phyloP scores from a whole-genome alignment of 495 filamentous ascomycete genomes.

The Podospora pseudopauciseta region DNA sequence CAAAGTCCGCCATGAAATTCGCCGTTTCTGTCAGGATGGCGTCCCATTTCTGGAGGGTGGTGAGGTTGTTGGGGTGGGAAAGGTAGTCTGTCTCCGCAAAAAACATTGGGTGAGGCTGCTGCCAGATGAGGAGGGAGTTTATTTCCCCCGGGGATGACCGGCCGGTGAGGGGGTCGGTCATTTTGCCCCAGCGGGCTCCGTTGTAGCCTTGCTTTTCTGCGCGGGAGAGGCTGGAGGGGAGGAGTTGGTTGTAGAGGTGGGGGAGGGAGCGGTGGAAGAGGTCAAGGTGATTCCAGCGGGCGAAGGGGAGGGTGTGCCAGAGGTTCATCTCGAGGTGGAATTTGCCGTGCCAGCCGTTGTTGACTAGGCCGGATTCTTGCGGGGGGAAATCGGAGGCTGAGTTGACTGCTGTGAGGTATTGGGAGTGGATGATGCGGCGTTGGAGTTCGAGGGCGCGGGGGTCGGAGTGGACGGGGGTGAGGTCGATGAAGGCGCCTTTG shows the following conservation, averaged over 20 bases:
- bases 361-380: conserved; percentile 48
- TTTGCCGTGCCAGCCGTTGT: conserved; percentile 56
- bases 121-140: conserved; percentile 54
- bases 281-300: conserved; percentile 48
- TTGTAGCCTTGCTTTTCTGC: conserved; percentile 48
- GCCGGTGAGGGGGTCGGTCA: conserved; percentile 52
- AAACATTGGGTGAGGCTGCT: conserved; percentile 53
- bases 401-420: conserved; percentile 50
- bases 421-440: conserved; percentile 47
- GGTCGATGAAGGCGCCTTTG: conserved; percentile 46
- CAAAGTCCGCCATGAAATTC: conserved; percentile 52
- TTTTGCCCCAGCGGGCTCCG: conserved; percentile 56
- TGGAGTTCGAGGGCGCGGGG: conserved; percentile 46
- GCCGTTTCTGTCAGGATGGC: conserved; percentile 40
- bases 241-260: conserved; percentile 45
- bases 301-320: conserved; percentile 53
- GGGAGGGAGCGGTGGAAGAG: conserved; percentile 46
- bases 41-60: conserved; percentile 47
- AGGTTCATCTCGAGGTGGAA: conserved; percentile 54
- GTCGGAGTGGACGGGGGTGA: conserved; percentile 34
- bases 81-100: conserved; percentile 53
- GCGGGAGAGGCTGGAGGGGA: conserved; percentile 44
- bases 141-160: conserved; percentile 55
- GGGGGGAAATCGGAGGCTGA: conserved; percentile 37
- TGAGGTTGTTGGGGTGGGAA: conserved; percentile 32